Base-by-base conservation (phyloP, 306 rosid species). In the Coriaria nepalensis region DNA sequence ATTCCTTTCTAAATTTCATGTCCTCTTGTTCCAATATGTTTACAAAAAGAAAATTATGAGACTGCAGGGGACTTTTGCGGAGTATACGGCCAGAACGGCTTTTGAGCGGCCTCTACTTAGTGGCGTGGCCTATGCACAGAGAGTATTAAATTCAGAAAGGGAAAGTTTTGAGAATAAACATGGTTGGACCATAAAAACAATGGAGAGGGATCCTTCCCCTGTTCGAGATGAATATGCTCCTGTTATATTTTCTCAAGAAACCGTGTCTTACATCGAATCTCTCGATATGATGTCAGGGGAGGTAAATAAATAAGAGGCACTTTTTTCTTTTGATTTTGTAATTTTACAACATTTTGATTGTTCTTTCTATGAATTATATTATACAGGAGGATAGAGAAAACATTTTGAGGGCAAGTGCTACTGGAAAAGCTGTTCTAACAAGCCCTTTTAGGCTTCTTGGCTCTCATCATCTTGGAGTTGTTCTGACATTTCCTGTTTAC, bases 241-340 rank as follows among this genome's bases (percentile, higher is more conserved):
- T 0, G 98, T 92, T 49, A 92, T 92, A 59, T 92, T 92, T 55
- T 78, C 81, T 0, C 98, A 85, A 62, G 94, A 85, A 73, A 92
- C 94, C 4, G 2, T 92, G 52, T 79, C 98, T 49, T 86, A 92
- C 61, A 73, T 92, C n/a, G 80, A 82, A 62, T 85, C 96, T 55
- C 55, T 92, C 32, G 98, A 92, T 75, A 92, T 92, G 98, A 92
- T 92, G 98, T 92, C 98, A 0, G 98, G 98, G 53, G 93, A 92
- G 98, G 98, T 92, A 32, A 40, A 49, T 35, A 10, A 47, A 62
- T 38, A 10, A 4, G 8, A 47, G 35, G 34, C 52, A 20, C 1
- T 20, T 1, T 20, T 52, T 62, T 54, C 53, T 5, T 58, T 33
- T 39, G 56, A 49, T 13, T 32, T 11, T 20, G 44, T n/a, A 39